Base-by-base conservation (phyloP, 768 basidiomycete genomes). In the Russula dissimulans region DNA sequence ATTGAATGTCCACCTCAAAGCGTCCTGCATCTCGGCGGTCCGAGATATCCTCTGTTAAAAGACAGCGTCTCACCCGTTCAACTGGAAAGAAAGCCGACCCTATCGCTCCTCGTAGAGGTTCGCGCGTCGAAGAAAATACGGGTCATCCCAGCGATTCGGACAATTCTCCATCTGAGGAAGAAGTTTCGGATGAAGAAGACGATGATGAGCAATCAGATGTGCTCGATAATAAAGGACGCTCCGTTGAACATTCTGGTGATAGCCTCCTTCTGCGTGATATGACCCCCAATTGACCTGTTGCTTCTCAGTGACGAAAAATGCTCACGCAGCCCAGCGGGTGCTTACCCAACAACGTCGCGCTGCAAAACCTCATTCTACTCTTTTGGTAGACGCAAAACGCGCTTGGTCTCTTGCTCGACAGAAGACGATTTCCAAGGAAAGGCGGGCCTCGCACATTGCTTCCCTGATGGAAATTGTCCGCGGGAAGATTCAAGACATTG, bases 401-500 rank as follows among this genome's bases (percentile, higher is more conserved):
- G 76, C 88, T 10, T 94, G 91, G 91, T 79, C 84, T 2, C 77
- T 83, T 15, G 87, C 87, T 1, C 82, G 84, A 57, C 81, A 87
- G 71, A 87, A 86, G 72, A 82, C 83, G 50, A 78, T 93, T 42
- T 73, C 83, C 0, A 74, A 84, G 22, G 71, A 81, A 29, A 87
- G 95, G 67, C 82, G 93, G 26, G 83, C 85, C 64, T 82, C 84
- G 66, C 84, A 91, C 51, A 76, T 95, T 59, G 75, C 79, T 48
- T 80, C 83, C 31, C 79, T 97, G 9, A 90, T 92, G 83, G 74
- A 76, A 34, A 78, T 86, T 47, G 83, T 93, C 22, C 82, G 87
- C 22, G 92, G 91, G 5, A 84, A 85, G 65, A 84, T 95, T 46
- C 85, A 85, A 61, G 92, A 94, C 36, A 84, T 95, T 41, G 86